Evolutionary conservation across 2,329 filamentous ascomycete genomes (phyloP), one percentile per base, ranked within the genome.

Genomic region (Calonectria pteridis): DNA sequence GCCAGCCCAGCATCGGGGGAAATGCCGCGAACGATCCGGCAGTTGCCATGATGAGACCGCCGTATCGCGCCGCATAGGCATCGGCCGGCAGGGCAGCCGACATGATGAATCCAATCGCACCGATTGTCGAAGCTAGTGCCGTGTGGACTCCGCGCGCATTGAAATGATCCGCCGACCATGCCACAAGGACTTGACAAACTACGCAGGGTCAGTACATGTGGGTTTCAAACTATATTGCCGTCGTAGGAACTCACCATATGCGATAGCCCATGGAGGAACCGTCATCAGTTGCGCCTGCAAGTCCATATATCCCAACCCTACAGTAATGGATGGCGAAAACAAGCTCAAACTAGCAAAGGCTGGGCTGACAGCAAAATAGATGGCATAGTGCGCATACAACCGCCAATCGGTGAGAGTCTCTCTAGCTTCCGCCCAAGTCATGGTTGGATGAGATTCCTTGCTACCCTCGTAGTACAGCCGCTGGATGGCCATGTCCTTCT

Each of bases 1-100:
- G 85, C 93, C 92, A 94, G n/a, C 92, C 92, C 1, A 94, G 86
- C 73, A 95, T 87, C 0, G 93, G 92, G 0, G 93, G 93, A 58
- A 94, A 93, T 76, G 91, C 93, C 1, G 91, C 89, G 74, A 95
- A 95, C 0, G 92, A 87, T 1, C 93, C 93, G 2, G 90, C 89
- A 1, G 91, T 88, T 0, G 92, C 93, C 49, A 95, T 86, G 37
- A 94, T 93, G 13, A 95, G 88, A 74, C 92, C 93, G 43, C 91
- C 93, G 80, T 94, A 94, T n/a, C 93, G 90, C 20, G 83, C 80
- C 13, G 86, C 77, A 78, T 93, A 94, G 3, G 90, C 87, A 51
- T 90, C 85, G 0, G 91, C 83, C 0, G 93, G 91, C 2, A 94
- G 86, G 2, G 91, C 84, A 1, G 92, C 93, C 0, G 93, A 93